Conservation (phyloP, 2,329 filamentous ascomycete species). For the Mariannaea sp. region DNA sequence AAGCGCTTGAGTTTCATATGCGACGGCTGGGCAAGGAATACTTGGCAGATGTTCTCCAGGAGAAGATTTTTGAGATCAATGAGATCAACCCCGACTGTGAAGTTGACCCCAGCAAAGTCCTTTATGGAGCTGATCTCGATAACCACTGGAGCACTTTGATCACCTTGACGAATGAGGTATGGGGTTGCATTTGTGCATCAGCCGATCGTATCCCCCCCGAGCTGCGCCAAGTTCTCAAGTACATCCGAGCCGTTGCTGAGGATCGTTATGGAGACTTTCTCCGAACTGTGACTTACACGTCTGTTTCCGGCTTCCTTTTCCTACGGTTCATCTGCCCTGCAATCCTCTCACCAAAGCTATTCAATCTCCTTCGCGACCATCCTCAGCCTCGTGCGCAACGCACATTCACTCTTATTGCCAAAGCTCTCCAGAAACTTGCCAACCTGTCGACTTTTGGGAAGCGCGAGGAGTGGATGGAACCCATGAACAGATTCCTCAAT, state of each 20-base stretch:
- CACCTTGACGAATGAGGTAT: slow-evolving; percentile 78
- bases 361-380: slow-evolving; percentile 82
- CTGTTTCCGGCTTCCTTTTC: slow-evolving; percentile 93
- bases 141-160: slow-evolving; percentile 83
- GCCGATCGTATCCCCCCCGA: slow-evolving; percentile 77
- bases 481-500: slow-evolving; percentile 88
- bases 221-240: slow-evolving; percentile 83
- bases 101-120: slow-evolving; percentile 84
- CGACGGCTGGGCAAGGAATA: slow-evolving; percentile 91
- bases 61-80: slow-evolving; percentile 87
- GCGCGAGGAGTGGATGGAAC: slow-evolving; percentile 98
- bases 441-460: slow-evolving; percentile 91
- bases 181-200: slow-evolving; percentile 81
- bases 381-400: slow-evolving; percentile 82
- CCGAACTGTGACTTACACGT: slow-evolving; percentile 87
- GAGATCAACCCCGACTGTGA: slow-evolving; percentile 91
- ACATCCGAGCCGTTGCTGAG: slow-evolving; percentile 89
- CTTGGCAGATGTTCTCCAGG: slow-evolving; percentile 81
- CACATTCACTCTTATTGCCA: slow-evolving; percentile 89
- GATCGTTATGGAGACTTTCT: slow-evolving; percentile 94
- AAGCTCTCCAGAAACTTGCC: slow-evolving; percentile 86
- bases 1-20: slow-evolving; percentile 95
- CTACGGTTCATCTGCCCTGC: slow-evolving; percentile 94
- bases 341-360: slow-evolving; percentile 93
- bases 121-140: slow-evolving; percentile 68